Evolutionary conservation across 345 rosid genomes (phyloP).

Genomic region (Eucalyptus globulus): DNA sequence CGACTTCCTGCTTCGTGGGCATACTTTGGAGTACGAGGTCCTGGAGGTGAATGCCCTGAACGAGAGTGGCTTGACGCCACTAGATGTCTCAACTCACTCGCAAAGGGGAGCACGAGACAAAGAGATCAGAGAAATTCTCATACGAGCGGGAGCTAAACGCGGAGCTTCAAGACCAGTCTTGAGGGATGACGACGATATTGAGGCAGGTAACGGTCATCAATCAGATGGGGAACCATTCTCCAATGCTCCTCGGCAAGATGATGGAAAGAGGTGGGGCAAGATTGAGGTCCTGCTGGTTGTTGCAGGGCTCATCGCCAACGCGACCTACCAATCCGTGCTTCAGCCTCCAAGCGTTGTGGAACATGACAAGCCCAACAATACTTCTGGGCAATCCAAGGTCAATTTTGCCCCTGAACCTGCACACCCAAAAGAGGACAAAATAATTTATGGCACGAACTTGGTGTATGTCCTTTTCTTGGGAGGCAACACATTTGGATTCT

Average conservation of each 20-base stretch:
- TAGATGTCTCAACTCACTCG: neutral
- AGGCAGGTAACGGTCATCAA: neutral
- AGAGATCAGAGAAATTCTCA: neutral
- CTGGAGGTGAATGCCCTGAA: neutral
- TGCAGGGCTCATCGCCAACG: too few relatives aligned
- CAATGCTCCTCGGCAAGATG: too few relatives aligned
- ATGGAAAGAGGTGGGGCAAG: too few relatives aligned
- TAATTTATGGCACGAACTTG: too few relatives aligned
- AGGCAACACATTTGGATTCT: too few relatives aligned
- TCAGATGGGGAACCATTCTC: too few relatives aligned
- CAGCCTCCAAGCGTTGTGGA: too few relatives aligned
- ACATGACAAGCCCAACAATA: fast-evolving
- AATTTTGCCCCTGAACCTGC: too few relatives aligned
- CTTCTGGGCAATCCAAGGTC: fast-evolving
- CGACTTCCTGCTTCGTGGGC: neutral
- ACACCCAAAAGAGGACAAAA: fast-evolving
- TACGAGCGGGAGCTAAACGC: neutral
- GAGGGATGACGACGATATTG: too few relatives aligned
- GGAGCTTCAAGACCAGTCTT: neutral
- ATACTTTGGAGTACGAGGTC: neutral
- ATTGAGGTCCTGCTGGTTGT: too few relatives aligned
- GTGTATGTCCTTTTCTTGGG: too few relatives aligned
- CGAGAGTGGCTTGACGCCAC: neutral
- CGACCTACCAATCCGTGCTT: too few relatives aligned
- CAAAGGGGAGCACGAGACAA: neutral